phyloP scores from a whole-genome alignment of 768 basidiomycete genomes.

The Tulasnella sp. region DNA sequence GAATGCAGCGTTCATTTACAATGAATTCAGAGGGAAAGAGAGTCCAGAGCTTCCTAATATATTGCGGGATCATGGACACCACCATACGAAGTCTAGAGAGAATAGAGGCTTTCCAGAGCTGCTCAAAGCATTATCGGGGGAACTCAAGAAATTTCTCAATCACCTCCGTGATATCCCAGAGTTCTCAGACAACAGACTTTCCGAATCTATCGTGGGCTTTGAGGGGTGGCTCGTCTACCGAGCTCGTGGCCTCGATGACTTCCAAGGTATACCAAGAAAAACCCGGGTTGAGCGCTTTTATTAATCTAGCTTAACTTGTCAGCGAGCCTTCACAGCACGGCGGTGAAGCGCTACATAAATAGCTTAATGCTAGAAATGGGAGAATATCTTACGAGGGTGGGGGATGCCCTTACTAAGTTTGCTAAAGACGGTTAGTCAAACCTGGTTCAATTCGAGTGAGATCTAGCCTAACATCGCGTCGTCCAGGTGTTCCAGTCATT shows the following conservation, averaged over 20 bases:
- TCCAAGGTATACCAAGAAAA: constrained; percentile 43
- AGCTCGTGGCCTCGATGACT: constrained; percentile 65
- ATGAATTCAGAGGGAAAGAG: constrained; percentile 49
- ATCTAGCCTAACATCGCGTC: too few species aligned
- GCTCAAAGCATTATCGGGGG: constrained; percentile 55
- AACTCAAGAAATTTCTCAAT: constrained; percentile 62
- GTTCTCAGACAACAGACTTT: constrained; percentile 61
- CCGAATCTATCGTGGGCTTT: constrained; percentile 61
- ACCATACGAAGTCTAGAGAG: background rate
- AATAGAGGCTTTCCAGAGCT: constrained; percentile 62
- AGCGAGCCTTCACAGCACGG: constrained; percentile 69
- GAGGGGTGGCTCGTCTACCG: constrained; percentile 73
- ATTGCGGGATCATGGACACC: background rate
- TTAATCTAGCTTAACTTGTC: background rate
- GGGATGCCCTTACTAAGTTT: constrained; percentile 61
- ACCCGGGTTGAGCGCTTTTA: too few species aligned
- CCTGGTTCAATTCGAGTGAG: too few species aligned
- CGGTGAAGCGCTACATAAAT: constrained; percentile 62
- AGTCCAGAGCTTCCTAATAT: constrained; percentile 38
- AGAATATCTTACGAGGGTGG: constrained; percentile 65
- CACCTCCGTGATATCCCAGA: constrained; percentile 77
- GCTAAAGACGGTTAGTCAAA: constrained; percentile 58
- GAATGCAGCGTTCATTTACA: constrained; percentile 66
- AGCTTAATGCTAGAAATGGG: constrained; percentile 69
- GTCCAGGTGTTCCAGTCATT: constrained; percentile 67